These are phyloP conservation scores for Akanthomyces uredinophilus DNA, from an alignment of 2,329 filamentous ascomycete species.

Conservation along the genomic window DNA sequence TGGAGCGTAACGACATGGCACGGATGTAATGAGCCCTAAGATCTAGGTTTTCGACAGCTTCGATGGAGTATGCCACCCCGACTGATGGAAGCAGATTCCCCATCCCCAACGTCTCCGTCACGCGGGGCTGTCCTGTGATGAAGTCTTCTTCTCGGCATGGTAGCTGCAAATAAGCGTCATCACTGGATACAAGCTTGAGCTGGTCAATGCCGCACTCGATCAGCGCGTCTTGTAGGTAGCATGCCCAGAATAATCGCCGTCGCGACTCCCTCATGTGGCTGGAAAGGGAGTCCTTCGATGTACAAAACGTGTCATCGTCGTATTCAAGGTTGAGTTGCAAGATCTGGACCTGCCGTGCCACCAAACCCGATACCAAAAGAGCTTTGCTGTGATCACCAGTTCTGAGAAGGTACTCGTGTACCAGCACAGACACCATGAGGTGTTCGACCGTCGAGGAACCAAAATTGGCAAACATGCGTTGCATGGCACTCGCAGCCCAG, in stretches of 20 bases:
- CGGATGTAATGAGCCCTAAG: not conserved
- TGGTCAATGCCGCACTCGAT: conserved; percentile 15
- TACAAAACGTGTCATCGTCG: conserved; percentile 7
- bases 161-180: conserved; percentile 7
- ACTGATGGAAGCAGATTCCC: not conserved
- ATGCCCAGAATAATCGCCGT: conserved; percentile 10
- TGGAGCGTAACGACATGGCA: conserved; percentile 10
- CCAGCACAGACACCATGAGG: conserved; percentile 5
- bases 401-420: conserved; percentile 9
- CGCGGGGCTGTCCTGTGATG: conserved; percentile 1
- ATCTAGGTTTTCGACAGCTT: not conserved
- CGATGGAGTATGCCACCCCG: not conserved
- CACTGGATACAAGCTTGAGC: conserved; percentile 8
- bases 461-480: not conserved
- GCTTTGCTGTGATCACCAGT: conserved; percentile 12
- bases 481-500: not conserved
- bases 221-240: conserved; percentile 13
- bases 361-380: conserved; percentile 10
- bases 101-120: conserved; percentile 1
- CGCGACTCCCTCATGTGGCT: conserved; percentile 8
- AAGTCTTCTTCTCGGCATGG: conserved; percentile 12
- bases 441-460: not conserved
- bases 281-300: not conserved
- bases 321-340: conserved; percentile 14
- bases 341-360: conserved; percentile 13